A percentile compares a stretch with the other conserved stretches of the same genome.
phyloP scores from a whole-genome alignment of 805 yeast genomes.

The Helenozyma rhizophorensis region DNA sequence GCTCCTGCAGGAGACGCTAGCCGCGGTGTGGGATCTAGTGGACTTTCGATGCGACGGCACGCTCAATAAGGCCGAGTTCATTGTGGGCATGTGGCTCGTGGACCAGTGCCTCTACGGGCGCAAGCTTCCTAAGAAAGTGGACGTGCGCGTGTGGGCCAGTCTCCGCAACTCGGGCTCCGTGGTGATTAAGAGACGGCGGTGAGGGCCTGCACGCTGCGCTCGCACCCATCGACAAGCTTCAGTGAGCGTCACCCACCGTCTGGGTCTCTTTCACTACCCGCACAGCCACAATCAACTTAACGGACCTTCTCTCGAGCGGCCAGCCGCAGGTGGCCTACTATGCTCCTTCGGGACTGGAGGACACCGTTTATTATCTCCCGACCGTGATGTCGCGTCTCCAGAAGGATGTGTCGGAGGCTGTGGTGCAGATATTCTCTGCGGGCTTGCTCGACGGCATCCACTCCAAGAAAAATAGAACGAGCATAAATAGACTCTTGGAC shows the following conservation, averaged over 20 bases:
- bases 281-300: conserved; percentile 34
- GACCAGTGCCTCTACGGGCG: conserved; percentile 95
- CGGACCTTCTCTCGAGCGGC: conserved; percentile 38
- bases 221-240: too few relatives aligned
- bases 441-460: conserved; percentile 22
- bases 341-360: too few relatives aligned
- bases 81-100: conserved; percentile 97
- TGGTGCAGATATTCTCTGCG: conserved; percentile 25
- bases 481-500: conserved; percentile 34
- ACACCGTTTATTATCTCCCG: conserved; percentile 32
- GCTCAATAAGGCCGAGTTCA: conserved; percentile 72
- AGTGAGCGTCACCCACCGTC: too few relatives aligned
- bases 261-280: too few relatives aligned
- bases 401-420: conserved; percentile 29
- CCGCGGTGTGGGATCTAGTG: conserved; percentile 68
- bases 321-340: too few relatives aligned
- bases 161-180: conserved; percentile 48
- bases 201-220: too few relatives aligned
- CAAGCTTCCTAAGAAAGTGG: conserved; percentile 72
- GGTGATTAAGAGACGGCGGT: conserved; percentile 29
- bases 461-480: conserved; percentile 23
- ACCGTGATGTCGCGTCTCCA: conserved; percentile 32
- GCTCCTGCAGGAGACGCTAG: conserved; percentile 54
- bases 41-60: conserved; percentile 67
- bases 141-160: conserved; percentile 75